Evolutionary conservation across 2,329 filamentous ascomycete genomes (phyloP), one percentile per base, ranked within the genome.

Genomic region (Sclerotiophoma versabilis): DNA sequence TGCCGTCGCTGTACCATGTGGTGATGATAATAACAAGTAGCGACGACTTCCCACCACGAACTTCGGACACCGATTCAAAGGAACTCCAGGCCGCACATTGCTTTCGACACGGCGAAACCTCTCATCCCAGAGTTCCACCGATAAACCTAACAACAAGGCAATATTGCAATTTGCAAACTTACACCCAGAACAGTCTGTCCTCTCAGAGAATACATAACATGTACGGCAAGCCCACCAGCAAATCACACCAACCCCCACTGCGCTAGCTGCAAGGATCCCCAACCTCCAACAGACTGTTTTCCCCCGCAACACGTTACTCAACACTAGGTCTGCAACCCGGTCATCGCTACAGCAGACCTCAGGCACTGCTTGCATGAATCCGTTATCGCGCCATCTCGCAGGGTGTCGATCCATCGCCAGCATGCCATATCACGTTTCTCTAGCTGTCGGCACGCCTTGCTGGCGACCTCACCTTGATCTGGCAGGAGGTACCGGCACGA

Each of bases 401-500:
- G 29, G 46, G 34, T 39, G 23, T 23, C 30, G 26, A 44, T 58
- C 50, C 54, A 30, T 57, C 44, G 38, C 48, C 32, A 55, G 37
- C 34, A 48, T 51, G 41, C 33, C 52, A 54, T 47, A 51, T 46
- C 55, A 48, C 43, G 37, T 44, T 39, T 34, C 15, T 41, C 25
- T 30, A n/a, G 19, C 33, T 15, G 37, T 27, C 41, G 54, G 59
- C 54, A 52, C 52, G 51, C 45, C 32, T 49, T 37, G 34, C 52
- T 46, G 34, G 52, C 36, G 15, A 22, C 46, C 33, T 48, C 57
- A 41, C 62, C 49, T 30, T 46, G 22, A 59, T 61, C 22, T 25
- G 63, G 65, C 60, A 68, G 63, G 65, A 68, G 63, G 65, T 68
- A 64, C 48, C 53, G 43, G 44, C 54, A 49, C 30, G 15, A 38